Evolutionary conservation across 495 filamentous ascomycete species (phyloP).

Genomic region (Penicillium parvum): DNA sequence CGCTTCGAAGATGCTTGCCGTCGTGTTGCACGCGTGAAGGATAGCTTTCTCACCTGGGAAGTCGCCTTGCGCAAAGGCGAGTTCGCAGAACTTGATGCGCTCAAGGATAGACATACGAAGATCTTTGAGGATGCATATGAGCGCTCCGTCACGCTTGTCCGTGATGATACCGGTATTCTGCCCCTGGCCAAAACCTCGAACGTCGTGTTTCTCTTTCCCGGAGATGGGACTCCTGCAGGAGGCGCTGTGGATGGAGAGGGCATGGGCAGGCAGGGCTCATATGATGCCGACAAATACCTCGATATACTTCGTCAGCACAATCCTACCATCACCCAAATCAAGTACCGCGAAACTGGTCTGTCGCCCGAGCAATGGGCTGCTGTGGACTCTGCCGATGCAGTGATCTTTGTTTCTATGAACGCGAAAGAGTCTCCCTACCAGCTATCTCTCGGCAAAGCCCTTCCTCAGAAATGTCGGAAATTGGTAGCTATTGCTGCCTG

Average conservation of each 20-base stretch:
- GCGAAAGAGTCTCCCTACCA: constrained; percentile 42
- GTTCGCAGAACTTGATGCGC: constrained; percentile 10
- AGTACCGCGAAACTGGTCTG: constrained; percentile 27
- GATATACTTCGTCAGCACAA: constrained; percentile 26
- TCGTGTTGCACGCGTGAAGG: constrained; percentile 36
- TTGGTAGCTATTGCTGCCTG: constrained; percentile 42
- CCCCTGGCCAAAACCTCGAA: constrained; percentile 31
- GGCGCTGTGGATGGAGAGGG: constrained; percentile 47
- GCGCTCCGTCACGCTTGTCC: constrained; percentile 41
- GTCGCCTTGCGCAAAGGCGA: constrained; percentile 15
- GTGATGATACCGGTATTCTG: constrained; percentile 25
- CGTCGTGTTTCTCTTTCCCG: constrained; percentile 42
- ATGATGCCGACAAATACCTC: constrained; percentile 32
- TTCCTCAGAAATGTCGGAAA: constrained; percentile 26
- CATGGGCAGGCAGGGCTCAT: constrained; percentile 30
- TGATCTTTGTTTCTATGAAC: constrained; percentile 43
- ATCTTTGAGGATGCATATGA: constrained; percentile 36
- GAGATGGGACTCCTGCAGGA: constrained; percentile 33
- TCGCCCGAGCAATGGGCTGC: constrained; percentile 25
- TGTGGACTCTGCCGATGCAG: constrained; percentile 35
- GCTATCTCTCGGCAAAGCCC: constrained; percentile 28
- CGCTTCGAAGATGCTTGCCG: constrained; percentile 35
- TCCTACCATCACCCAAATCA: constrained; percentile 28
- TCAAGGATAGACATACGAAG: constrained; percentile 20
- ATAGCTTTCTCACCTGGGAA: constrained; percentile 31